Base-by-base conservation (phyloP, 2,329 filamentous ascomycete species). In the Bipolaris oryzae region DNA sequence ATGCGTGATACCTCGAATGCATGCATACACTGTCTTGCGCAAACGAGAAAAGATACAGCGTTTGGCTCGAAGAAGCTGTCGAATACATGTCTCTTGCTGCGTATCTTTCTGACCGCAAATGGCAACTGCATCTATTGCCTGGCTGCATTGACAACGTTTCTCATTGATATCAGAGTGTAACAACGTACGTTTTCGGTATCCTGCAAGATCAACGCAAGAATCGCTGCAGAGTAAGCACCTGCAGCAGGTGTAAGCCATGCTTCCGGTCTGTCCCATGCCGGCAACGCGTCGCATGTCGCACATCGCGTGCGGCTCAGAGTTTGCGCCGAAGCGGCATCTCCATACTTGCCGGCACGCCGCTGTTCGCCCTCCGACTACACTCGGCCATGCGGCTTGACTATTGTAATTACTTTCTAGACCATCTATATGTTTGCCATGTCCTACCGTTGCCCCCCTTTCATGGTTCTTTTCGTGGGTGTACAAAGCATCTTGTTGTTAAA, bases 291-390 rank as follows among this genome's bases (percentile, higher is more conserved):
- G 20, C 34, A 39, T 63, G 35, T 53, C 59, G 58, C 55, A 50
- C 43, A 57, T 59, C 62, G 66, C 64, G 44, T 48, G 47, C 54
- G 61, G 21, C 55, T 62, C 61, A 61, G 62, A 48, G 57, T 50
- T 49, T 49, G 31, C 51, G 68, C 67, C 65, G 67, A 53, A 62
- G 55, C 68, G 68, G 68, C 67, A 69, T 71, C 64, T 60, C 37
- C 54, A 41, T 50, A 58, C 50, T 53, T 68, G 66, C 64, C 67
- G 66, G 54, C 38, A 63, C 39, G 46, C 35, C 35, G 48, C 53
- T 47, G 48, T 42, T 52, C 28, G 31, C 50, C 44, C 20, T 39
- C n/a, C 15, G 20, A 21, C 37, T n/a, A 46, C 15, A 5, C 25
- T 18, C 43, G 31, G 4, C 34, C 10, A 21, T 43, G 42, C 44